Base-by-base conservation (phyloP, 1,284 basidiomycete species). In the Trametes hirsuta region DNA sequence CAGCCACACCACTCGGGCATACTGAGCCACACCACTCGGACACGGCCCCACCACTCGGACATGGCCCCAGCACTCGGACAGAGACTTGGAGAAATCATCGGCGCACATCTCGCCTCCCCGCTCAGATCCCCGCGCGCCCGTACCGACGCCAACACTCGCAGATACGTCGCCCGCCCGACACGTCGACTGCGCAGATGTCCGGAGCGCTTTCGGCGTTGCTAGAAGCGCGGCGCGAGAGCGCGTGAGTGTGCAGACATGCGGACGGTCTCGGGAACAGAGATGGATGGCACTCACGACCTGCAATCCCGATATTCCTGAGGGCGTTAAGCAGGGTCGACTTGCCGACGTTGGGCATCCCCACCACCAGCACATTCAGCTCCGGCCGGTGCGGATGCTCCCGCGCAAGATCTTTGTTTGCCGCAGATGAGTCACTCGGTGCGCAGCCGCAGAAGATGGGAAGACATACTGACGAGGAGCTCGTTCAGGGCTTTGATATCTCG, bases 341-440 rank as follows among this genome's bases (percentile, higher is more conserved):
- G 49, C 97, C 97, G 44, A 98, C 95, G 72, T 99, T 99, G 4
- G 97, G 97, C 97, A 99, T 99, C 24, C 97, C 97, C 53, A 96
- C 88, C 24, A 97, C 93, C 5, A 97, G 82, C 8, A 98, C 87
- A 70, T 95, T 94, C 64, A 93, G 77, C 71, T 93, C 90, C 59
- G 86, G 84, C 47, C 85, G 78, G 61, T 88, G 83, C 53, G 84
- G 83, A 70, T 88, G 82, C 44, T 80, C 77, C 66, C 84, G 85
- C 39, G 91, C 91, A 67, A 93, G 83, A 62, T 84, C 91, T 93
- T 66, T 21, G 51, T 40, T n/a, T 1, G n/a, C 22, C 24, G 35
- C 44, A 35, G 14, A 10, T 53, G 45, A 61, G 55, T 48, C 18
- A 18, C 18, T 35, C 37, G 39, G 18, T 55, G 42, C 14, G 22